Base-by-base conservation (phyloP, 2,329 filamentous ascomycete species). In the Scedosporium apiospermum region DNA sequence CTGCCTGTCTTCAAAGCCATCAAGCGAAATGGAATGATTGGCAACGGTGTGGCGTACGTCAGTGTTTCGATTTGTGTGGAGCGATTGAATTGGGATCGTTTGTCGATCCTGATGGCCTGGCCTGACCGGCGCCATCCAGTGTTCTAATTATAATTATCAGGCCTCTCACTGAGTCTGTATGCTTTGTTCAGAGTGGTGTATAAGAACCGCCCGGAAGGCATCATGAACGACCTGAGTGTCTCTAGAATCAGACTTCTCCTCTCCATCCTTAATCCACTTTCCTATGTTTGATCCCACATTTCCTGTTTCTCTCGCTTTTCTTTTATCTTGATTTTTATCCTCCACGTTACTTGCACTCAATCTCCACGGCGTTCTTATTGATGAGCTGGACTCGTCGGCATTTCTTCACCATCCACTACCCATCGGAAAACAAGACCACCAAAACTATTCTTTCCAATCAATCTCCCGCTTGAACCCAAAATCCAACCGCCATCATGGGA, bases 401-500 rank as follows among this genome's bases (percentile, higher is more conserved):
- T 26, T 60, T 42, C 49, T 60, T 60, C 16, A 27, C 23, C 34
- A 23, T 59, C 18, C 26, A 23, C 26, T 7, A 18, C 26, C 10
- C n/a, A n/a, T 7, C 51, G 10, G n/a, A 51, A 9, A 42, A 34
- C 18, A n/a, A 27, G 7, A n/a, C 18, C 58, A 5, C 46, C 26
- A 18, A 51, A 49, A n/a, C 1, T 23, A 30, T 27, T 18, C 41
- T 14, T 26, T 60, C 26, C 58, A 27, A 60, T 27, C 44, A 23
- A 3, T 14, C 27, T 53, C 53, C 21, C 53, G 34, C 26, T 3
- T 27, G 12, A 58, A 42, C 30, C 30, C 34, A 42, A 6, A 57
- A 6, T 12, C 58, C 57, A 3, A 4, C 26, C 30, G 38, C 3
- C 18, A 68, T 23, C 61, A 74, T 74, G 73, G 67, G 67, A 46